These are phyloP conservation scores for Arachis stenosperma DNA, from an alignment of 306 rosid species.

Conservation along the genomic window DNA sequence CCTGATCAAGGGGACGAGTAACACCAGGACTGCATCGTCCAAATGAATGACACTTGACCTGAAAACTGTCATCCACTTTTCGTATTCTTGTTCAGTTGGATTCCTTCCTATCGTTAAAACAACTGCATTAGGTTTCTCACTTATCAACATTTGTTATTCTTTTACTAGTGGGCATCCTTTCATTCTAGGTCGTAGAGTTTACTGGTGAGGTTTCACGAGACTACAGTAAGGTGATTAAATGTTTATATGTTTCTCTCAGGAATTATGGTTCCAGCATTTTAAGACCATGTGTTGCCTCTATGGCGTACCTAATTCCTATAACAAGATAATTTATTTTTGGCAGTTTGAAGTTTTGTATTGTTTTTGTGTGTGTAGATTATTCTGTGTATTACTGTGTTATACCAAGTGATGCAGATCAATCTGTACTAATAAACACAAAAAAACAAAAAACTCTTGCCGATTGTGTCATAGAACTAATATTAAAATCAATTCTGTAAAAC, in stretches of 20 bases:
- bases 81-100: not conserved
- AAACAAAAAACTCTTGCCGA: not conserved
- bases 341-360: conserved; percentile 7
- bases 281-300: not conserved
- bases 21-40: not conserved
- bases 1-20: not conserved
- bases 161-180: conserved; percentile 16
- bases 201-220: conserved; percentile 17
- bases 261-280: not conserved
- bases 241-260: not conserved
- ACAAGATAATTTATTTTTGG: not conserved
- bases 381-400: no score
- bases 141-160: not conserved
- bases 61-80: not conserved
- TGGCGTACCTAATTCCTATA: not conserved
- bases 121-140: conserved; percentile 9
- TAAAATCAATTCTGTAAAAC: conserved; percentile 5
- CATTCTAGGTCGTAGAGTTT: not conserved
- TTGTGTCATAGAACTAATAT: not conserved
- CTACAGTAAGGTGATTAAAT: not conserved
- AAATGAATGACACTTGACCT: not conserved
- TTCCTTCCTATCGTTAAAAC: not conserved
- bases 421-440: no score
- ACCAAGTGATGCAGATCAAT: no score
- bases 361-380: not conserved